phyloP scores from a whole-genome alignment of 345 rosid species.

The Populus simonii region DNA sequence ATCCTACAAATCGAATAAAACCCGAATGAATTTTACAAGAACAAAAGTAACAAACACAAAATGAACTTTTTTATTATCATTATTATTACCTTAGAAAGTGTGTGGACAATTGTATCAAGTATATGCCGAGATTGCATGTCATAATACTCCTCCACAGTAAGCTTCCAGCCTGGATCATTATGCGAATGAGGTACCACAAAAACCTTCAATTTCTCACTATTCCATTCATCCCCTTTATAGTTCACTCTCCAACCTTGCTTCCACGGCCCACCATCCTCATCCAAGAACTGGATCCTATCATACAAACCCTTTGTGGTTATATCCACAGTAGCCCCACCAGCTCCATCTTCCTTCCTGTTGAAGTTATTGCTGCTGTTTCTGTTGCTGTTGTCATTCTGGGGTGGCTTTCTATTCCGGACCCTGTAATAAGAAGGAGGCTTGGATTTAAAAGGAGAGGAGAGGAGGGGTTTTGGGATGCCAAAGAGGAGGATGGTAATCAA shows the following conservation, averaged over 20 bases:
- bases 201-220: conserved; percentile 72
- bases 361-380: conserved; percentile 4
- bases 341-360: conserved; percentile 18
- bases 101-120: conserved; percentile 77
- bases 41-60: neutral
- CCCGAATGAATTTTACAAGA: neutral
- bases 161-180: conserved; percentile 98
- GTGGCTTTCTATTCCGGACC: conserved; percentile 17
- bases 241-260: conserved; percentile 89
- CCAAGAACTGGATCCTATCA: conserved; percentile 83
- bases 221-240: conserved; percentile 85
- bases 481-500: conserved; percentile 63
- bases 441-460: conserved; percentile 50
- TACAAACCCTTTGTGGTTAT: conserved; percentile 80
- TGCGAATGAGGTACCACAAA: conserved; percentile 96
- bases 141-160: conserved; percentile 95
- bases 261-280: conserved; percentile 89
- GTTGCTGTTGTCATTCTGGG: neutral
- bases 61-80: no score
- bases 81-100: conserved; percentile 66
- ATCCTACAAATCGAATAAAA: conserved; percentile 53
- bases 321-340: conserved; percentile 63
- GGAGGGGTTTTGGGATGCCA: conserved; percentile 64
- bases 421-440: conserved; percentile 17
- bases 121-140: conserved; percentile 75